A percentile compares a stretch with the other conserved stretches of the same genome.
phyloP scores from a whole-genome alignment of 805 yeast genomes.

The Yamadazyma phyllophila region DNA sequence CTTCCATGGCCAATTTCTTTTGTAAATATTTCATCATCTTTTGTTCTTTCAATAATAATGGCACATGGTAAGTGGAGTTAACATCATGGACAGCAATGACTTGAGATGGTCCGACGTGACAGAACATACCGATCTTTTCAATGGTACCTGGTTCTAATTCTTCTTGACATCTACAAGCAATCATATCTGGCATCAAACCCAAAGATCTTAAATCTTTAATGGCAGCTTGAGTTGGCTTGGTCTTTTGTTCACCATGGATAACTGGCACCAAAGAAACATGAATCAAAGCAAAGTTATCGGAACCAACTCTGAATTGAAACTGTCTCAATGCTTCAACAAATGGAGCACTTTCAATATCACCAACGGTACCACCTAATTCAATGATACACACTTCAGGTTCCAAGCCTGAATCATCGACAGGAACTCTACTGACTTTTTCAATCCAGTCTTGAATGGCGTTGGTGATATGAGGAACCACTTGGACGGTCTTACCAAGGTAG shows the following conservation, averaged over 20 bases:
- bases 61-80: constrained; percentile 96
- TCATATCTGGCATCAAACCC: constrained; percentile 94
- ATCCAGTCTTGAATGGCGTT: constrained; percentile 99
- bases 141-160: constrained; percentile 80
- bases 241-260: constrained; percentile 97
- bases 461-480: constrained; percentile 97
- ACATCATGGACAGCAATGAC: constrained; percentile 96
- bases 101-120: constrained; percentile 98
- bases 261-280: constrained; percentile 98
- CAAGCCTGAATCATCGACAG: constrained; percentile 85
- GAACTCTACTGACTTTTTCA: constrained; percentile 84
- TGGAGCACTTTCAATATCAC: constrained; percentile 98
- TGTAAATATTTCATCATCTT: constrained; percentile 71
- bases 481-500: constrained; percentile 98
- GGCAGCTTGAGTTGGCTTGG: constrained; percentile 99
- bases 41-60: constrained; percentile 85
- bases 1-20: constrained; percentile 61
- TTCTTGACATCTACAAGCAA: constrained; percentile 95
- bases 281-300: constrained; percentile 88
- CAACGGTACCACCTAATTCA: constrained; percentile 99
- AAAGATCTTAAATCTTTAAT: constrained; percentile 92
- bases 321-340: constrained; percentile 98
- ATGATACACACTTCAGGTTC: constrained; percentile 96
- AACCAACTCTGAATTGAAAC: constrained; percentile 95
- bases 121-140: constrained; percentile 96